Evolutionary conservation across 2,329 filamentous ascomycete genomes (phyloP).

Genomic region (Talaromyces pinophilus): DNA sequence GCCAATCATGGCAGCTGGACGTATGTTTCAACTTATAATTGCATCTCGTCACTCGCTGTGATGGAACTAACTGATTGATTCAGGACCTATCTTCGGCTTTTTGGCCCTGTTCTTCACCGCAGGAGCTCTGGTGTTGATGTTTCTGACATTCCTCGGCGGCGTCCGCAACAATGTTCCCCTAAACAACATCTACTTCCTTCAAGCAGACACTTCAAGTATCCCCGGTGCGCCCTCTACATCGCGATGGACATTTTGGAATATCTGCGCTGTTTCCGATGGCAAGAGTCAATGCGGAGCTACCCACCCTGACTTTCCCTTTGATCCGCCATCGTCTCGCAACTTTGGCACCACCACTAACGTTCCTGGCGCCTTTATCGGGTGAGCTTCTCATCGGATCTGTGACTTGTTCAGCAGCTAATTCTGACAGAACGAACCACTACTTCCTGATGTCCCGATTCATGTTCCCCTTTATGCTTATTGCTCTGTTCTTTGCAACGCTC

Average conservation of each 20-base stretch:
- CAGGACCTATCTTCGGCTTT: conserved; percentile 59
- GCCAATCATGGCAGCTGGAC: conserved; percentile 22
- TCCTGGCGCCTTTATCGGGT: conserved; percentile 58
- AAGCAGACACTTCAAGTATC: conserved; percentile 74
- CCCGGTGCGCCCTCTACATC: conserved; percentile 65
- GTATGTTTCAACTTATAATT: conserved; percentile 2
- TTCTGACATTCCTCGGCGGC: conserved; percentile 67
- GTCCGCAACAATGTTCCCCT: conserved; percentile 59
- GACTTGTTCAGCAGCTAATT: conserved; percentile 18
- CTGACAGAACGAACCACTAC: conserved; percentile 60
- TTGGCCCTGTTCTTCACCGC: conserved; percentile 63
- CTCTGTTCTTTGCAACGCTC: conserved; percentile 68
- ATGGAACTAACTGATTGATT: neutral
- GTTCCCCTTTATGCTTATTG: conserved; percentile 87
- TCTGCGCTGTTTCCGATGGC: conserved; percentile 64
- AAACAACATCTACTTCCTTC: conserved; percentile 80
- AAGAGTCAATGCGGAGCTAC: conserved; percentile 65
- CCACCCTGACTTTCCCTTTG: conserved; percentile 67
- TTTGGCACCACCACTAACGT: conserved; percentile 60
- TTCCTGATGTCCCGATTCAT: conserved; percentile 89
- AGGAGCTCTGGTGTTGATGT: conserved; percentile 63
- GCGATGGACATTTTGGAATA: conserved; percentile 89
- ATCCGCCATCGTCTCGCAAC: conserved; percentile 56
- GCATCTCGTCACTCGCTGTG: neutral
- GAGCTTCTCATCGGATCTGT: conserved; percentile 26